phyloP scores from a whole-genome alignment of 495 filamentous ascomycete species.

The Xylaria telfairii region DNA sequence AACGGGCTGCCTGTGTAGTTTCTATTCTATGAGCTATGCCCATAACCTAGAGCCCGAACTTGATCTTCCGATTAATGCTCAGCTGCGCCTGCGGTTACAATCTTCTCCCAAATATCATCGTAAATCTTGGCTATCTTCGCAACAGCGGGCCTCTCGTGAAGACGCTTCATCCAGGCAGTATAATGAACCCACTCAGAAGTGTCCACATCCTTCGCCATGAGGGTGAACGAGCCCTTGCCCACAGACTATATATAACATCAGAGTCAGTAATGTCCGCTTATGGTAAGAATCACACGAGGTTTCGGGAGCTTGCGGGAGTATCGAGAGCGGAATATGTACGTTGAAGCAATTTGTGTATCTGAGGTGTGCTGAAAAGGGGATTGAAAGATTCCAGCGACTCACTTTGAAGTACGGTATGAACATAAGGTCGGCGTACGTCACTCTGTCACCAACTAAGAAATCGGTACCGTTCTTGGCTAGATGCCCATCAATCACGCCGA shows the following conservation, averaged over 20 bases:
- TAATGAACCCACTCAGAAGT: conserved; percentile 13
- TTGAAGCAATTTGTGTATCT: no score
- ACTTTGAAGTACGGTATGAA: conserved; percentile 34
- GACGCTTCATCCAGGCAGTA: conserved; percentile 18
- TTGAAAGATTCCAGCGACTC: no score
- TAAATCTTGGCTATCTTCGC: conserved; percentile 9
- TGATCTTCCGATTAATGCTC: background rate
- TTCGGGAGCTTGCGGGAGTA: no score
- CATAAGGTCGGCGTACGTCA: conserved; percentile 41
- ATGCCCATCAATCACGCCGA: conserved; percentile 51
- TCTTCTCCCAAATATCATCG: conserved; percentile 5
- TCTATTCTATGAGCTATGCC: background rate
- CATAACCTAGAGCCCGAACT: background rate
- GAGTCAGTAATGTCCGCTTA: no score
- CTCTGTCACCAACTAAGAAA: conserved; percentile 51
- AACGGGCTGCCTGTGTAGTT: background rate
- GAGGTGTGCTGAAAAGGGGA: no score
- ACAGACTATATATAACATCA: background rate
- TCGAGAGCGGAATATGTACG: no score
- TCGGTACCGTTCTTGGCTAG: conserved; percentile 32
- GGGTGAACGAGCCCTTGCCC: background rate
- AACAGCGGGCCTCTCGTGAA: conserved; percentile 7
- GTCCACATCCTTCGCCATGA: conserved; percentile 16
- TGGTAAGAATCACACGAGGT: no score
- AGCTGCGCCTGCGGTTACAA: background rate